A percentile compares a stretch with the other conserved stretches of the same genome.
phyloP scores from a whole-genome alignment of 257 asterid genomes.

The Capsicum chinense region DNA sequence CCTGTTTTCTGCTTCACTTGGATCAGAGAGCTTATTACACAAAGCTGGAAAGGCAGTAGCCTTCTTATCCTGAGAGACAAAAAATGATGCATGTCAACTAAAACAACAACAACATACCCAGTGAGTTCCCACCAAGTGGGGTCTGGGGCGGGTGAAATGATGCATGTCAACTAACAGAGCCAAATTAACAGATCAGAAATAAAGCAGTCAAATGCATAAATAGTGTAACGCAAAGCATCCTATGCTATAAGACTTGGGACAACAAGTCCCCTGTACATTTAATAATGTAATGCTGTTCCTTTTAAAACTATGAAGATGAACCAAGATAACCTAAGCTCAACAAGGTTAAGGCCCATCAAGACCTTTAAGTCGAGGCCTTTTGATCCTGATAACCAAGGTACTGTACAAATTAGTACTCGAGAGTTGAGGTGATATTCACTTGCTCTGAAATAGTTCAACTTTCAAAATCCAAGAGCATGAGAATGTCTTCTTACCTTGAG shows the following conservation, averaged over 20 bases:
- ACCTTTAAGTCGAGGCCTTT: not conserved
- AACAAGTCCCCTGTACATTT: not conserved
- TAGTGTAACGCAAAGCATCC: not conserved
- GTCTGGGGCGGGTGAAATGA: too few relatives aligned
- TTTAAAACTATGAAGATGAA: not conserved
- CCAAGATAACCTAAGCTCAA: not conserved
- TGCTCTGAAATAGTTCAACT: not conserved
- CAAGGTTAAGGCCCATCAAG: not conserved
- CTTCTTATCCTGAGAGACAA: constrained; percentile 68
- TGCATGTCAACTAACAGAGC: constrained; percentile 5
- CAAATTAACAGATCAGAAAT: constrained; percentile 1
- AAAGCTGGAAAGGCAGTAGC: constrained; percentile 93
- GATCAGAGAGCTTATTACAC: constrained; percentile 79
- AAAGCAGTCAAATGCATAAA: not conserved
- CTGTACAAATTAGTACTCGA: not conserved
- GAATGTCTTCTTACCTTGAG: constrained; percentile 57
- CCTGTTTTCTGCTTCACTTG: constrained; percentile 73
- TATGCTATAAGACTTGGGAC: not conserved
- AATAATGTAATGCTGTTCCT: not conserved
- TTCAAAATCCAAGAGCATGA: not conserved
- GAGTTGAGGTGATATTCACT: not conserved
- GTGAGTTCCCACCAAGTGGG: too few relatives aligned
- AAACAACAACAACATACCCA: too few relatives aligned
- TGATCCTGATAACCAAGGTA: not conserved
- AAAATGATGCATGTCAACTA: not conserved